A percentile compares a stretch with the other conserved stretches of the same genome.
Evolutionary conservation across 2,329 filamentous ascomycete genomes (phyloP).

Genomic region (Dothideomycetes sp.): DNA sequence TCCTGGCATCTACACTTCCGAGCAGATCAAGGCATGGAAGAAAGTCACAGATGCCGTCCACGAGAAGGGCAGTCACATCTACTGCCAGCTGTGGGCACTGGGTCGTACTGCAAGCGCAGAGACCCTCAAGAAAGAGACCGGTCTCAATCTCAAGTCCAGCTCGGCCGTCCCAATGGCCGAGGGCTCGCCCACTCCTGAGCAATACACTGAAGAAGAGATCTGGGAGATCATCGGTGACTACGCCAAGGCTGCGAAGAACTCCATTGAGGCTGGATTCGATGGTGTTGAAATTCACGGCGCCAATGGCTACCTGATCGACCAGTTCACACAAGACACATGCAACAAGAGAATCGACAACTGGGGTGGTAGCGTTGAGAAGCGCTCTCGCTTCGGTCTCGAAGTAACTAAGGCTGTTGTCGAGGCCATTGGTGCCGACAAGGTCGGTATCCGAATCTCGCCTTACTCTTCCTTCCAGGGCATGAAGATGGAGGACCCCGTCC

Average conservation of each 20-base stretch:
- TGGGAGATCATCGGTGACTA: conserved; percentile 24
- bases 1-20: conserved; percentile 46
- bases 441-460: conserved; percentile 49
- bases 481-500: conserved; percentile 49
- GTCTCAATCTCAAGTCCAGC: conserved; percentile 17
- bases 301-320: conserved; percentile 47
- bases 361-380: conserved; percentile 38
- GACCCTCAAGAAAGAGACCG: conserved; percentile 23
- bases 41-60: conserved; percentile 52
- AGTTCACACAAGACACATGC: conserved; percentile 50
- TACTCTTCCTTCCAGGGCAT: conserved; percentile 53
- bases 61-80: conserved; percentile 49
- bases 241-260: conserved; percentile 32
- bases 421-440: conserved; percentile 41
- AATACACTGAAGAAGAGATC: conserved; percentile 29
- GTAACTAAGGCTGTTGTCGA: conserved; percentile 39
- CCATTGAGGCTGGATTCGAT: conserved; percentile 43
- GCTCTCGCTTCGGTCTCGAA: conserved; percentile 41
- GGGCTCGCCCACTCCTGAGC: conserved; percentile 21
- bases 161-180: conserved; percentile 23
- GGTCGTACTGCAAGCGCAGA: conserved; percentile 42
- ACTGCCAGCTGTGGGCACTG: conserved; percentile 50
- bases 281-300: conserved; percentile 44
- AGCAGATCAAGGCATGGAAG: conserved; percentile 51
- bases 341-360: conserved; percentile 43